Evolutionary conservation across 2,329 filamentous ascomycete species (phyloP), one percentile per base, ranked within the genome.

Genomic region (Orbilia brochopaga): DNA sequence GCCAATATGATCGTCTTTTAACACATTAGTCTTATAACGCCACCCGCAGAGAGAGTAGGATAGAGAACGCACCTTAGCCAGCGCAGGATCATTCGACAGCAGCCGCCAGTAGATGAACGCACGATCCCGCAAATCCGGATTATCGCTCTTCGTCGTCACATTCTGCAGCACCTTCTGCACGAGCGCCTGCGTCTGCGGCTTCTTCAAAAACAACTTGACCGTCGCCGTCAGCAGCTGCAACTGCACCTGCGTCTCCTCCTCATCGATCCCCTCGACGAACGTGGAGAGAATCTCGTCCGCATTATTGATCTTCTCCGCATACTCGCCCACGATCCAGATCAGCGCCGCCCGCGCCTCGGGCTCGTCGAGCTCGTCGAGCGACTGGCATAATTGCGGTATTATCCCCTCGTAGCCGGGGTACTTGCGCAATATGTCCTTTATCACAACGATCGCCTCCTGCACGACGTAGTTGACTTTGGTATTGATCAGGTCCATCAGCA

Each of bases 391-490:
- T 0, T 92, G 96, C 1, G 93, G 93, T 76, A 99, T 99, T 75
- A 99, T 96, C 27, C 92, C 94, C 81, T 99, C 94, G 77, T 97
- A 99, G 19, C 94, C 94, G 7, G 93, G 92, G 77, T 99, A 99
- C 80, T 96, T 96, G 75, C 94, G 86, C 81, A 99, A 89, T 73
- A 99, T 97, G 75, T 99, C 94, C 76, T 96, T 97, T 83, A 97
- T 96, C 53, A 99, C 94, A n/a, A 99, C 91, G 73, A 97, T 88
- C 0, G 94, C 93, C 81, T 99, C 94, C 80, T 99, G 94, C 10
- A 99, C 94, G 55, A 99, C 94, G 78, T 99, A 99, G 82, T 97
- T 97, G 80, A 97, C 93, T 81, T 97, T 97, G 69, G 92, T 96
- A 74, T 93, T 90, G 79, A 99, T 97, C 52, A 99, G 83, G 77